Evolutionary conservation across 805 yeast genomes (phyloP), one percentile per base, ranked within the genome.

Genomic region (Saccharomyces jurei): DNA sequence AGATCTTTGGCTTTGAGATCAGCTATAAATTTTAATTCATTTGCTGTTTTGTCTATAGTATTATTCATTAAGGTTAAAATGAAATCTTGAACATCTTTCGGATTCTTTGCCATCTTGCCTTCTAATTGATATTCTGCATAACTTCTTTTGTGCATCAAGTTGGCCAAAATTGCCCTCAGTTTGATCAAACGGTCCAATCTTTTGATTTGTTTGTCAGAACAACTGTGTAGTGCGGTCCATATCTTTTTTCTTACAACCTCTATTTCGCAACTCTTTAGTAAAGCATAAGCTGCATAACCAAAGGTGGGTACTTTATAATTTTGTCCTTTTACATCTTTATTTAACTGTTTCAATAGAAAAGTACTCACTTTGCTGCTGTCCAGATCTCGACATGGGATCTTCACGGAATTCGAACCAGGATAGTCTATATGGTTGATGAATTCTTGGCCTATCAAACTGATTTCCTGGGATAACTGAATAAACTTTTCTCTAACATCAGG

Each of bases 81-180:
- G 60, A 94, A 90, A 9, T 83, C 75, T 57, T 75, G 68, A 2
- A 91, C 99, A 62, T 88, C 83, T 41, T 81, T 81, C 0, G 97
- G 95, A 9, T 71, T 77, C 57, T 83, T 83, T 8, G 96, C 96
- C 96, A 94, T 88, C 68, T 94, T 94, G 57, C 89, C 96, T 56
- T 81, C 82, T 32, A 94, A 72, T 65, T 89, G 95, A 65, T 94
- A 91, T 44, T 86, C 84, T 0, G 92, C 82, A 70, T 75, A 94
- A 36, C 86, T 82, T 25, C 71, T 61, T 63, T 81, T 81, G 0
- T 95, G 92, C 73, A 92, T 75, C 71, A 89, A 74, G 49, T 76
- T 75, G 0, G 98, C 90, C 36, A 94, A 71, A 1, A 81, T 72
- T 2, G 86, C 86, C 54, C 99, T 75, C 57, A 82, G 78, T 52